These are phyloP conservation scores for Kluyveromyces sp. DNA, from an alignment of 1,139 yeast genomes.

Conservation along the genomic window DNA sequence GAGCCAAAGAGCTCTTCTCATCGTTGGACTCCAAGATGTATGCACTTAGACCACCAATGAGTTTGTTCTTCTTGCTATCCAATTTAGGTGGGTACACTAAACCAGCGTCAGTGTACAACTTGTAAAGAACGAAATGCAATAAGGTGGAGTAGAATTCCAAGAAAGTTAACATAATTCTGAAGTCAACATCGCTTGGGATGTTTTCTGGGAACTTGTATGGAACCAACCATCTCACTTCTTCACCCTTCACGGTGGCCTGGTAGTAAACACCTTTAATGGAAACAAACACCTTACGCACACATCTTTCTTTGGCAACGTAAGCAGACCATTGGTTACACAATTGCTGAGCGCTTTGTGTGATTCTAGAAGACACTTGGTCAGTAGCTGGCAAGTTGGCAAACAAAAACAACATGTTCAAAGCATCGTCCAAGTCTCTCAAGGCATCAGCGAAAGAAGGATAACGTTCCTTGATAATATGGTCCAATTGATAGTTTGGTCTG, in stretches of 20 bases:
- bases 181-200: constrained; percentile 90
- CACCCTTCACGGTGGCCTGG: constrained; percentile 84
- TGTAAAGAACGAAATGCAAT: constrained; percentile 77
- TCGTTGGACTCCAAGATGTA: constrained; percentile 60
- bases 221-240: constrained; percentile 90
- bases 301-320: constrained; percentile 75
- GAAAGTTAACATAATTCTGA: constrained; percentile 93
- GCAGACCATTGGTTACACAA: constrained; percentile 96
- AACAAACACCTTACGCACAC: constrained; percentile 82
- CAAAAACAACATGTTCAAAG: constrained; percentile 86
- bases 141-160: constrained; percentile 91
- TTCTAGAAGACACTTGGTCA: constrained; percentile 66
- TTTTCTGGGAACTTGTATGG: constrained; percentile 96
- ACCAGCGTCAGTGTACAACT: constrained; percentile 76
- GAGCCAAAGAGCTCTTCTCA: constrained; percentile 37
- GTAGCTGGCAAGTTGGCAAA: constrained; percentile 95
- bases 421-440: constrained; percentile 88
- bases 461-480: constrained; percentile 87
- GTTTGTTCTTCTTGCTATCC: constrained; percentile 62
- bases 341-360: constrained; percentile 78
- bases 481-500: constrained; percentile 79
- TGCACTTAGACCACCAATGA: constrained; percentile 84
- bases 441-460: constrained; percentile 94
- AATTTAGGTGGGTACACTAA: constrained; percentile 89
- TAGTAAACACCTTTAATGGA: constrained; percentile 96